These are phyloP conservation scores for Ceratocystiopsis brevicomis DNA, from an alignment of 2,329 filamentous ascomycete species.

Conservation along the genomic window DNA sequence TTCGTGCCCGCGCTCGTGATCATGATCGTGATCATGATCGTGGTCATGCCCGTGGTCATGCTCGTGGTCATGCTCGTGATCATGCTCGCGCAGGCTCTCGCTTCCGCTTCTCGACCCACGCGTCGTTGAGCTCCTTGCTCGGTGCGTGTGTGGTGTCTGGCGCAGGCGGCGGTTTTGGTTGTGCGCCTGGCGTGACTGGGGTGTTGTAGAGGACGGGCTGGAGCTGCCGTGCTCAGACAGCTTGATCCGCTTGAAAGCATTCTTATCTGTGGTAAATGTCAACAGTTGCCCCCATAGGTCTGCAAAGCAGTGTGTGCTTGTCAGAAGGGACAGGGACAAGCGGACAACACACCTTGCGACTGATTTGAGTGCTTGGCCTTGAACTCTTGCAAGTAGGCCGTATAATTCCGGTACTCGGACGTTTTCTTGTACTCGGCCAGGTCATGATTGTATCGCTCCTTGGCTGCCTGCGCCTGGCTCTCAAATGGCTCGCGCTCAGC, in stretches of 20 bases:
- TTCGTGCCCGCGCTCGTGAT: neutral
- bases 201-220: slow-evolving; percentile 13
- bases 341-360: slow-evolving; percentile 28
- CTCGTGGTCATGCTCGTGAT: slow-evolving; percentile 21
- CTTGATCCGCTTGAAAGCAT: slow-evolving; percentile 30
- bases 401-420: slow-evolving; percentile 45
- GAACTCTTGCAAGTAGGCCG: slow-evolving; percentile 58
- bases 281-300: neutral
- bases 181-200: slow-evolving; percentile 20
- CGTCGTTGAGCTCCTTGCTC: too few relatives aligned
- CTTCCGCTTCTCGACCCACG: slow-evolving; percentile 25
- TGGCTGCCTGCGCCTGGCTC: slow-evolving; percentile 49
- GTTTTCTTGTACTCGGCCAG: slow-evolving; percentile 64
- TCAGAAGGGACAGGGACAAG: too few relatives aligned
- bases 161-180: slow-evolving; percentile 13
- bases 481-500: slow-evolving; percentile 55
- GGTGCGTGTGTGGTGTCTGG: too few relatives aligned
- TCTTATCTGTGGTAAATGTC: slow-evolving; percentile 20
- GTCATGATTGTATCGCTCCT: slow-evolving; percentile 59
- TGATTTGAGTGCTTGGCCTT: slow-evolving; percentile 49
- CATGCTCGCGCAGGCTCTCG: slow-evolving; percentile 26
- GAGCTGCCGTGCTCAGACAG: slow-evolving; percentile 19
- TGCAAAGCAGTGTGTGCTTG: neutral
- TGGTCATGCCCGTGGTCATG: neutral
- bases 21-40: neutral